Evolutionary conservation across 1,139 yeast species (phyloP).

Genomic region (Yamadazyma friedrichii): DNA sequence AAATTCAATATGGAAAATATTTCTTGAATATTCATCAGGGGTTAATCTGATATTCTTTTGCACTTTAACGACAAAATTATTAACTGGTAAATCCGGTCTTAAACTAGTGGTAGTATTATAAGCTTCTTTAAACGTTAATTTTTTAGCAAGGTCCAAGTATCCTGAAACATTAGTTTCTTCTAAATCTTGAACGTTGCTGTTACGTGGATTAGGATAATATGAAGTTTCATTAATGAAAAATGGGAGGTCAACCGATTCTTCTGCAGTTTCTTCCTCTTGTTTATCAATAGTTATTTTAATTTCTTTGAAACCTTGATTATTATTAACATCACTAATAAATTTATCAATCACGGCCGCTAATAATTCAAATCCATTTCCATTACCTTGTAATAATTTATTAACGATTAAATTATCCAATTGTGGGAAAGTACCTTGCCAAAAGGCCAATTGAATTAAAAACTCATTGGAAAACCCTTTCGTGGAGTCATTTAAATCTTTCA

Average conservation of each 20-base stretch:
- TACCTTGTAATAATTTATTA: constrained; percentile 76
- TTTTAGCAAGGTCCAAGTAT: constrained; percentile 62
- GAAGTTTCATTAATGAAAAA: constrained; percentile 60
- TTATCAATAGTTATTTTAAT: constrained; percentile 40
- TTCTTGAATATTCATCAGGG: constrained; percentile 87
- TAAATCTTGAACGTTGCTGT: constrained; percentile 34
- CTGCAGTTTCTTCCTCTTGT: constrained; percentile 23
- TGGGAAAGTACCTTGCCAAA: constrained; percentile 74
- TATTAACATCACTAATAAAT: constrained; percentile 54
- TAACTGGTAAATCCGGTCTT: constrained; percentile 88
- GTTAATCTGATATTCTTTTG: constrained; percentile 91
- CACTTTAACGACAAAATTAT: constrained; percentile 85
- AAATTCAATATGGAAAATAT: constrained; percentile 95
- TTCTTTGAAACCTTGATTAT: constrained; percentile 45
- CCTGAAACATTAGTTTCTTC: constrained; percentile 40
- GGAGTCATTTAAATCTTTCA: constrained; percentile 47
- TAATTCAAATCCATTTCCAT: constrained; percentile 79
- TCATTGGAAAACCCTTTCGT: constrained; percentile 76
- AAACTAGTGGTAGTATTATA: constrained; percentile 53
- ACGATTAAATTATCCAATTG: constrained; percentile 65
- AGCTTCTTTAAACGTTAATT: constrained; percentile 79
- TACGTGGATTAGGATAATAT: constrained; percentile 57
- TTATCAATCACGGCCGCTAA: constrained; percentile 80
- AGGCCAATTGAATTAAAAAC: constrained; percentile 74
- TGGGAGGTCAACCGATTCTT: constrained; percentile 38